Evolutionary conservation across 192 early-diverging fungal genomes (phyloP).

Genomic region (Coemansia sp.): DNA sequence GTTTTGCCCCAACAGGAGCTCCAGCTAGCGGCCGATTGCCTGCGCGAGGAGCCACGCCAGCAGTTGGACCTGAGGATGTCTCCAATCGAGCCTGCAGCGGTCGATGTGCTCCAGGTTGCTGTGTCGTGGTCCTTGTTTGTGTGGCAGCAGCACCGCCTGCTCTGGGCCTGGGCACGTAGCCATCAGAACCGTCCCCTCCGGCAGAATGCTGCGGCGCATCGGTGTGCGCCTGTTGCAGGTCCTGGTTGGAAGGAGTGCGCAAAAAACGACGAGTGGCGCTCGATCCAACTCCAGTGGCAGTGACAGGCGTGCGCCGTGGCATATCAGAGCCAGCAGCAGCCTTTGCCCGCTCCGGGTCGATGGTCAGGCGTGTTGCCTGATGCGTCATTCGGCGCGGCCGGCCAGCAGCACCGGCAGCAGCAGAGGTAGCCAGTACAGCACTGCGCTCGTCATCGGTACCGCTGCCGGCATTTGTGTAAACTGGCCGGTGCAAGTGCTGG

Average conservation of each 20-base stretch:
- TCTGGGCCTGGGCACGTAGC: conserved; percentile 7
- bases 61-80: conserved; percentile 10
- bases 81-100: conserved; percentile 47
- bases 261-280: conserved; percentile 27
- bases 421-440: conserved; percentile 31
- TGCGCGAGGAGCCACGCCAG: conserved; percentile 17
- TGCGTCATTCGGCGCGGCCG: conserved; percentile 51
- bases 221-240: conserved; percentile 14
- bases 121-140: conserved; percentile 10
- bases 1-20: conserved; percentile 14
- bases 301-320: conserved; percentile 23
- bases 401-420: conserved; percentile 46
- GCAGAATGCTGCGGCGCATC: conserved; percentile 17
- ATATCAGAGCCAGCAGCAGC: conserved; percentile 10
- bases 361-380: conserved; percentile 42
- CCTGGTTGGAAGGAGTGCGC: conserved; percentile 22
- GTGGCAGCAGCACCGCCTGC: neutral
- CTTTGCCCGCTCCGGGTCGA: conserved; percentile 41
- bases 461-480: conserved; percentile 3
- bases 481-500: conserved; percentile 22
- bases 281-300: conserved; percentile 31
- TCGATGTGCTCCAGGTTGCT: conserved; percentile 18
- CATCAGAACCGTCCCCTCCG: conserved; percentile 22
- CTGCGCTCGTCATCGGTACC: conserved; percentile 20
- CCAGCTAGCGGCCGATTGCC: conserved; percentile 19